Conservation (phyloP, 345 rosid species). For the Brassica carinata region DNA sequence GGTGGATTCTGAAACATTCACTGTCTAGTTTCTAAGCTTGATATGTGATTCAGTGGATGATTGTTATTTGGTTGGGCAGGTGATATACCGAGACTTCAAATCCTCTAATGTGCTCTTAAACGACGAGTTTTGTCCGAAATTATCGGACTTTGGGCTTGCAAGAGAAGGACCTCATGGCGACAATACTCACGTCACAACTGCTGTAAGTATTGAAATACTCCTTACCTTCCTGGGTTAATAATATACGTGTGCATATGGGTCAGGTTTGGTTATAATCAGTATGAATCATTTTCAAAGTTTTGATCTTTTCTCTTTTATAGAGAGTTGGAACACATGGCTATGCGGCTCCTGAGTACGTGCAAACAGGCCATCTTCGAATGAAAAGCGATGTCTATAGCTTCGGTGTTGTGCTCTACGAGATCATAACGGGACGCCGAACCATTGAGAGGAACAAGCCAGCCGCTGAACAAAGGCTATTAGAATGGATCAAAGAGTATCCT, state of each 20-base stretch:
- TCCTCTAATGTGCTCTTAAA: slow-evolving; percentile 76
- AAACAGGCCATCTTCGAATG: slow-evolving; percentile 79
- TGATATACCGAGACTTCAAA: slow-evolving; percentile 84
- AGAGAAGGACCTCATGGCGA: slow-evolving; percentile 85
- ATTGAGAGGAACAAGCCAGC: slow-evolving; percentile 68
- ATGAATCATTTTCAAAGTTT: not conserved
- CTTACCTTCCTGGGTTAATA: not conserved
- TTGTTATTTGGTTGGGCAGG: slow-evolving; percentile 42
- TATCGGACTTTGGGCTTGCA: slow-evolving; percentile 91
- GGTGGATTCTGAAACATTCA: not conserved
- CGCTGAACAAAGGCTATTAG: slow-evolving; percentile 62
- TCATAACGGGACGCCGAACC: slow-evolving; percentile 78
- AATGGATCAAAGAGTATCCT: slow-evolving; percentile 78
- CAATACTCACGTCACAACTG: slow-evolving; percentile 82
- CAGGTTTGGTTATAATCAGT: not conserved
- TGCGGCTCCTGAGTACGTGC: slow-evolving; percentile 59
- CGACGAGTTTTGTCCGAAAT: slow-evolving; percentile 65
- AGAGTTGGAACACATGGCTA: slow-evolving; percentile 93
- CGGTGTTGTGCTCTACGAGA: slow-evolving; percentile 84
- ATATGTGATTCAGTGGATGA: slow-evolving; percentile 7
- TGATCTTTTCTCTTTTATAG: slow-evolving; percentile 35
- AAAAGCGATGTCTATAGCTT: slow-evolving; percentile 90
- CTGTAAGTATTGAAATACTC: slow-evolving; percentile 52
- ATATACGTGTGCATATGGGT: not conserved
- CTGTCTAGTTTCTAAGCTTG: not conserved